phyloP scores from a whole-genome alignment of 805 yeast species.

The Zygosaccharomyces gambellarensis region DNA sequence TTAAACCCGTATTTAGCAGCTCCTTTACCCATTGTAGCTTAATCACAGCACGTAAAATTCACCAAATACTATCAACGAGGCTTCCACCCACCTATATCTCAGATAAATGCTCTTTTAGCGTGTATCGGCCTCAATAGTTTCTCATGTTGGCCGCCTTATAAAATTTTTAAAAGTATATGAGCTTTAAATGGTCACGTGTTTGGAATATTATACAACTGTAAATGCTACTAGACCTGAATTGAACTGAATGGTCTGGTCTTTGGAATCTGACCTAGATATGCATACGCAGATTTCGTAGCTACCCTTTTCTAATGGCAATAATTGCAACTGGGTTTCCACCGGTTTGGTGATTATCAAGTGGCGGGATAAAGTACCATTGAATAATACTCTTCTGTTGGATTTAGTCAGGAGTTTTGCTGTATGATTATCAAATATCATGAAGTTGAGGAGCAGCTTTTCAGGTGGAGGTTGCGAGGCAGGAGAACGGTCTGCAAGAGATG shows the following conservation, averaged over 20 bases:
- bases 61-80: neutral
- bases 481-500: neutral
- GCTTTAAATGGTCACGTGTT: neutral
- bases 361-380: slow-evolving; percentile 62
- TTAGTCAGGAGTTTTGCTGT: slow-evolving; percentile 22
- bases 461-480: neutral
- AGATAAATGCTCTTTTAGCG: neutral
- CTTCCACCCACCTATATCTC: neutral
- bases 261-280: slow-evolving; percentile 10
- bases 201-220: slow-evolving; percentile 8
- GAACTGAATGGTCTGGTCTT: slow-evolving; percentile 13
- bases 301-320: slow-evolving; percentile 70
- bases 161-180: slow-evolving; percentile 9
- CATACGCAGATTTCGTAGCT: slow-evolving; percentile 70
- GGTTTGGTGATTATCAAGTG: slow-evolving; percentile 41
- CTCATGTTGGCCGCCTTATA: neutral
- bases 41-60: neutral
- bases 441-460: slow-evolving; percentile 8
- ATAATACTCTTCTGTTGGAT: slow-evolving; percentile 54
- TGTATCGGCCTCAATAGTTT: neutral
- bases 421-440: slow-evolving; percentile 24
- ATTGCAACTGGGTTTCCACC: slow-evolving; percentile 40
- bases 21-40: slow-evolving; percentile 42
- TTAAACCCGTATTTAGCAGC: slow-evolving; percentile 48
- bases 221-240: slow-evolving; percentile 13